These are phyloP conservation scores for Phyllosticta citrichinensis DNA, from an alignment of 2,329 filamentous ascomycete species.

Conservation along the genomic window DNA sequence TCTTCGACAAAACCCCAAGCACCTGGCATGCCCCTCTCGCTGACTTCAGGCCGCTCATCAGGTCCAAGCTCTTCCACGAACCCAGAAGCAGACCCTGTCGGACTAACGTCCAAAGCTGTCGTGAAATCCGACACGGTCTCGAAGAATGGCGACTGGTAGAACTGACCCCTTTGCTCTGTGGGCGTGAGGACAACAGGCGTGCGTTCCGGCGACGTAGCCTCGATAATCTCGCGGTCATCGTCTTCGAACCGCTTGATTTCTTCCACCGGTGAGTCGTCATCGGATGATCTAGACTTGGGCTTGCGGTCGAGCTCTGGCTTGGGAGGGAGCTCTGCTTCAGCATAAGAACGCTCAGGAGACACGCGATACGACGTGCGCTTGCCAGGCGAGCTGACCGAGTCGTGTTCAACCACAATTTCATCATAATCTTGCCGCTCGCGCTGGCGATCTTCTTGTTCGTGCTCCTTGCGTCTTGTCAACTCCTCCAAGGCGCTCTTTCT, in stretches of 20 bases:
- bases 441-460: neutral
- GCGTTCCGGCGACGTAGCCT: constrained; percentile 14
- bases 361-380: constrained; percentile 22
- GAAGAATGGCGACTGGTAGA: constrained; percentile 31
- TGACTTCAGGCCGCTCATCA: neutral
- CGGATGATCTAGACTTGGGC: neutral
- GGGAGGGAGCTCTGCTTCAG: neutral
- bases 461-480: neutral
- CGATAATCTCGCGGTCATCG: constrained; percentile 10
- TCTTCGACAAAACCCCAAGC: constrained; percentile 40
- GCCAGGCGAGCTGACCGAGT: constrained; percentile 21
- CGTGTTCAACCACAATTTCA: constrained; percentile 31
- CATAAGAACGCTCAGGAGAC: neutral
- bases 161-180: constrained; percentile 3
- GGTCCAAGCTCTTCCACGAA: constrained; percentile 25
- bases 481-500: constrained; percentile 2
- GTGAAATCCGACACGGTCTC: constrained; percentile 32
- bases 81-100: constrained; percentile 19
- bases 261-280: constrained; percentile 11
- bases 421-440: constrained; percentile 19
- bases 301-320: neutral
- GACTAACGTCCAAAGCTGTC: constrained; percentile 12
- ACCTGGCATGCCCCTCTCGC: constrained; percentile 44
- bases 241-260: constrained; percentile 20
- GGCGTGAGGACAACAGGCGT: constrained; percentile 14